phyloP scores from a whole-genome alignment of 2,329 filamentous ascomycete species.

The Lachnellula suecica region DNA sequence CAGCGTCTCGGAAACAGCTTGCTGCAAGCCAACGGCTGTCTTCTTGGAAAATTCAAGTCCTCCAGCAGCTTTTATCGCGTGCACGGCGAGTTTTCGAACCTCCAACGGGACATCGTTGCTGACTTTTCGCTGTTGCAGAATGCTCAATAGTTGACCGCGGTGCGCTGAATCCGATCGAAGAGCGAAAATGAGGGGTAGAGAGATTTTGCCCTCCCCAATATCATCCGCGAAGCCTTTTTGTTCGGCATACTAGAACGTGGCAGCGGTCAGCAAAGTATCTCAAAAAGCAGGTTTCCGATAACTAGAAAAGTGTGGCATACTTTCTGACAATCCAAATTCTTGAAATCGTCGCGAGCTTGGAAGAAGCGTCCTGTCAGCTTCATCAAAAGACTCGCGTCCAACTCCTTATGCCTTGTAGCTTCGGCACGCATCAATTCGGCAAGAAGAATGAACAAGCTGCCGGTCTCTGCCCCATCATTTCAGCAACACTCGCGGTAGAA shows the following conservation, averaged over 20 bases:
- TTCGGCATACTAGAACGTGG: conserved; percentile 31
- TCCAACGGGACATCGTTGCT: neutral
- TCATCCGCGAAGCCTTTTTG: conserved; percentile 43
- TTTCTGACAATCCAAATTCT: conserved; percentile 29
- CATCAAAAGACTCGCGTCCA: conserved; percentile 2
- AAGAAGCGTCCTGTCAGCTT: conserved; percentile 32
- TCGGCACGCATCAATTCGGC: neutral
- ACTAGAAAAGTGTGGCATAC: neutral
- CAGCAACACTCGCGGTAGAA: conserved; percentile 19
- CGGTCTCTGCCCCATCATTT: conserved; percentile 31
- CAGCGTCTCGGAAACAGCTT: neutral
- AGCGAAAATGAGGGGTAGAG: conserved; percentile 33
- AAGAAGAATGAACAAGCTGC: neutral
- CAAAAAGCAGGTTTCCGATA: neutral
- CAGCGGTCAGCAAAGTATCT: neutral
- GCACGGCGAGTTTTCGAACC: neutral
- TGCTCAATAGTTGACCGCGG: neutral
- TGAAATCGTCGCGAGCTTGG: conserved; percentile 36
- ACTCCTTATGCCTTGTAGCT: conserved; percentile 22
- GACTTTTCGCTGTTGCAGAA: neutral
- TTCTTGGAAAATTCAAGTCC: neutral
- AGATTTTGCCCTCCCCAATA: conserved; percentile 42
- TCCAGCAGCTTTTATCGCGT: neutral
- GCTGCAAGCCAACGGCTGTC: neutral
- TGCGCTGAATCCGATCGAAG: neutral